Evolutionary conservation across 2,329 filamentous ascomycete genomes (phyloP).

Genomic region (Pseudogymnoascus sp.): DNA sequence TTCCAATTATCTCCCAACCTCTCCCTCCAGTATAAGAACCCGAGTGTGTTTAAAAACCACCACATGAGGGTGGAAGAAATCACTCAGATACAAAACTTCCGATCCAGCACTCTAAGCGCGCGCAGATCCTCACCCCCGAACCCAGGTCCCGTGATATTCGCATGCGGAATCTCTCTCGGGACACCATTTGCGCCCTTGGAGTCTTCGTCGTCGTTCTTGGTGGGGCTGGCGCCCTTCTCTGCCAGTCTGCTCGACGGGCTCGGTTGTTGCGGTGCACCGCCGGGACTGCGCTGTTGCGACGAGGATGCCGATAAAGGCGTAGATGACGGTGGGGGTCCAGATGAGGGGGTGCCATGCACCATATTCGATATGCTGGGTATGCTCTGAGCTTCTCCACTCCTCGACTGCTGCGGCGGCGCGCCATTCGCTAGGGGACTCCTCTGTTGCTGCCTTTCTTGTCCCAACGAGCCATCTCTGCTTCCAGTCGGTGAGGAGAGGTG

Average conservation of each 20-base stretch:
- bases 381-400: not conserved
- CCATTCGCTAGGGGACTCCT: not conserved
- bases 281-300: constrained; percentile 16
- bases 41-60: not conserved
- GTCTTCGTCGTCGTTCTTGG: constrained; percentile 12
- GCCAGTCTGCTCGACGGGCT: constrained; percentile 21
- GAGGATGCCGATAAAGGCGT: constrained; percentile 13
- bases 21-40: not conserved
- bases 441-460: not conserved
- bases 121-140: constrained; percentile 54
- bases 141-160: constrained; percentile 36
- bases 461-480: not conserved
- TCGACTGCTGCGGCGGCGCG: not conserved
- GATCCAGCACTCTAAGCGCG: constrained; percentile 58
- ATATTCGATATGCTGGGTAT: constrained; percentile 19
- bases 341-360: constrained; percentile 21
- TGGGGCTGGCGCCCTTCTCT: constrained; percentile 15
- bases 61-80: not conserved
- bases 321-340: not conserved
- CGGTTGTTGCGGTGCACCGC: constrained; percentile 25
- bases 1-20: not conserved
- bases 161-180: constrained; percentile 46
- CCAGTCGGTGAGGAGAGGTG: not conserved
- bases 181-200: constrained; percentile 19
- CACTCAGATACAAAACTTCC: constrained; percentile 38